Evolutionary conservation across 305 asterid species (phyloP), one percentile per base, ranked within the genome.

Genomic region (Plantago coronopus): DNA sequence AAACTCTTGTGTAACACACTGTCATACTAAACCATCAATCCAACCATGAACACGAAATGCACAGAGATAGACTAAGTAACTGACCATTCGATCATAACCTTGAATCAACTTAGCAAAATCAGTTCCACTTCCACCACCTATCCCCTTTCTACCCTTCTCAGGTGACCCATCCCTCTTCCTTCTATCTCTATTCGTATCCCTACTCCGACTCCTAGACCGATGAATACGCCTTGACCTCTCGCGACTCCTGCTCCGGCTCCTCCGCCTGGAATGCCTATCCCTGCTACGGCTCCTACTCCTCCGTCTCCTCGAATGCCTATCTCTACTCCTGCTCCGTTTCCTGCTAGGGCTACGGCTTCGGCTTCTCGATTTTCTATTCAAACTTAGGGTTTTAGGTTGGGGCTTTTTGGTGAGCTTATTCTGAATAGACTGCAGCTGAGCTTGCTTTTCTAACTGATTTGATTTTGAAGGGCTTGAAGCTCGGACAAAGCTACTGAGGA

Each of bases 51-150:
- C n/a, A n/a, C n/a, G n/a, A n/a, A n/a, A n/a, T n/a, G n/a, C n/a
- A n/a, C n/a, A n/a, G n/a, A n/a, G n/a, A n/a, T n/a, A 9, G 6
- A 61, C 22, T 21, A 12, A 17, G 8, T 16, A 29, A 72, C 76
- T 66, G 69, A 90, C 96, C 96, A 87, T 83, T 17, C 49, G 74
- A 51, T 78, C 84, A 74, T 82, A 90, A 42, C 91, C 97, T 66
- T 78, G 75, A 64, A 87, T 87, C 76, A 65, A 34, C 43, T 78
- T 79, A 20, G 72, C 79, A 70, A 63, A 83, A 76, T 88, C 91
- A 69, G 57, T 70, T 61, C 72, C 79, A 56, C 76, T 68, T 61
- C 68, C 70, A 59, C 67, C 74, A 57, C 77, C 69, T 38, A 62
- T 69, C 51, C 63, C 74, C 43, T 75, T 79, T 47, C 78, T 67